Evolutionary conservation across 495 filamentous ascomycete genomes (phyloP).

Genomic region (Neurospora sp.): DNA sequence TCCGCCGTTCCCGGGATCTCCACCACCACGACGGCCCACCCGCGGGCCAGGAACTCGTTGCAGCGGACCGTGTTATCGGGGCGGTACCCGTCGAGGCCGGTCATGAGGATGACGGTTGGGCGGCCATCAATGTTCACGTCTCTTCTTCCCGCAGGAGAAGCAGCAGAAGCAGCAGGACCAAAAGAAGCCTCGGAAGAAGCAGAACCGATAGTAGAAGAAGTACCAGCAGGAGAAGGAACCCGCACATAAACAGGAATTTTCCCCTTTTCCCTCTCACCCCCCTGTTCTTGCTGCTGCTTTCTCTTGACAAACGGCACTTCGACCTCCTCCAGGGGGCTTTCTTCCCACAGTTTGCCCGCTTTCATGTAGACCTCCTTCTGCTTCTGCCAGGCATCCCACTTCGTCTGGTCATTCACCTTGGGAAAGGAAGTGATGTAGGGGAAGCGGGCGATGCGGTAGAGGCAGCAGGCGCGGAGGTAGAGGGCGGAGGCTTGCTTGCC

Average conservation of each 20-base stretch:
- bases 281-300: background rate
- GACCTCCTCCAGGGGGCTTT: conserved; percentile 44
- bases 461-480: conserved; percentile 59
- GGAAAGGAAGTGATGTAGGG: conserved; percentile 50
- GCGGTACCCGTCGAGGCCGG: conserved; percentile 68
- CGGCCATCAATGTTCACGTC: conserved; percentile 14
- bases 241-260: conserved; percentile 54
- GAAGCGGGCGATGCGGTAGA: conserved; percentile 67
- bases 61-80: conserved; percentile 67
- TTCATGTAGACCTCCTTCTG: conserved; percentile 57
- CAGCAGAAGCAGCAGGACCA: too few species aligned
- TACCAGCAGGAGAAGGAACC: conserved; percentile 28
- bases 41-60: conserved; percentile 52
- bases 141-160: too few species aligned
- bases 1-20: conserved; percentile 79
- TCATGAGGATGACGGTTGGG: conserved; percentile 60
- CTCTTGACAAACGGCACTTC: conserved; percentile 22
- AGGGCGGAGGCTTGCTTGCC: conserved; percentile 44
- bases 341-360: conserved; percentile 45
- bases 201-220: background rate
- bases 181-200: too few species aligned
- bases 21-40: conserved; percentile 50
- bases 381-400: conserved; percentile 53
- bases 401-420: conserved; percentile 28
- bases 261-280: too few species aligned